Evolutionary conservation across 1,284 basidiomycete species (phyloP).

Genomic region (Sporisorium exsertum): DNA sequence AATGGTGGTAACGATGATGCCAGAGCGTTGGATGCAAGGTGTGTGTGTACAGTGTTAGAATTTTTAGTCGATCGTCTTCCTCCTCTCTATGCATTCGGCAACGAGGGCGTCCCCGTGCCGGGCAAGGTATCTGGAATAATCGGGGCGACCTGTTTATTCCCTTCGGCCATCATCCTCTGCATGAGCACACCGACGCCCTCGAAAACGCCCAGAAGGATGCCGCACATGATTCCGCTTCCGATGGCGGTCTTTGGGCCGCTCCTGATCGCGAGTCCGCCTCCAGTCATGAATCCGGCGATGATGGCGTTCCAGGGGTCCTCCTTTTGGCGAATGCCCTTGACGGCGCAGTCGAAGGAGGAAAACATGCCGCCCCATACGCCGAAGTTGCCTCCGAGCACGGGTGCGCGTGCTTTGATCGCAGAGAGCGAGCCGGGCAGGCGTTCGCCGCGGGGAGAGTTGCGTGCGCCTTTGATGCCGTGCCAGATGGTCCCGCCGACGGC

Average conservation of each 20-base stretch:
- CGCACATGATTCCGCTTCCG: constrained; percentile 91
- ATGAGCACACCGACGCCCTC: constrained; percentile 87
- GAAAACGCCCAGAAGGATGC: constrained; percentile 92
- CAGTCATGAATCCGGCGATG: constrained; percentile 96
- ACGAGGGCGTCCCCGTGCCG: constrained; percentile 5
- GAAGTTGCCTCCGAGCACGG: constrained; percentile 97
- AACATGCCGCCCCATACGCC: constrained; percentile 86
- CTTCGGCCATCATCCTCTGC: constrained; percentile 83
- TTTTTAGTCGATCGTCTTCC: neutral
- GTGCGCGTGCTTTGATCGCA: constrained; percentile 97
- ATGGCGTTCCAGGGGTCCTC: constrained; percentile 99
- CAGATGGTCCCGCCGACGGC: constrained; percentile 95
- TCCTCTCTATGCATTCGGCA: constrained; percentile 15
- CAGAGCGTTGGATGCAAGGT: too few species aligned
- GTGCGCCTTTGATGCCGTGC: constrained; percentile 98
- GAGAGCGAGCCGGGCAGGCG: constrained; percentile 91
- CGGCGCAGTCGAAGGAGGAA: constrained; percentile 95
- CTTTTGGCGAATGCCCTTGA: constrained; percentile 94
- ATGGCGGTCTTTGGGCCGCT: constrained; percentile 91
- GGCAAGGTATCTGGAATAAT: constrained; percentile 46
- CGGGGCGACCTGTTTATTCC: constrained; percentile 72
- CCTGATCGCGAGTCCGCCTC: constrained; percentile 92
- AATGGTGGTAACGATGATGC: neutral
- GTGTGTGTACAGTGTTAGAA: too few species aligned
- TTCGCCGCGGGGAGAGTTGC: constrained; percentile 95